These are phyloP conservation scores for Phialophora expanda DNA, from an alignment of 2,329 filamentous ascomycete genomes.

Conservation along the genomic window DNA sequence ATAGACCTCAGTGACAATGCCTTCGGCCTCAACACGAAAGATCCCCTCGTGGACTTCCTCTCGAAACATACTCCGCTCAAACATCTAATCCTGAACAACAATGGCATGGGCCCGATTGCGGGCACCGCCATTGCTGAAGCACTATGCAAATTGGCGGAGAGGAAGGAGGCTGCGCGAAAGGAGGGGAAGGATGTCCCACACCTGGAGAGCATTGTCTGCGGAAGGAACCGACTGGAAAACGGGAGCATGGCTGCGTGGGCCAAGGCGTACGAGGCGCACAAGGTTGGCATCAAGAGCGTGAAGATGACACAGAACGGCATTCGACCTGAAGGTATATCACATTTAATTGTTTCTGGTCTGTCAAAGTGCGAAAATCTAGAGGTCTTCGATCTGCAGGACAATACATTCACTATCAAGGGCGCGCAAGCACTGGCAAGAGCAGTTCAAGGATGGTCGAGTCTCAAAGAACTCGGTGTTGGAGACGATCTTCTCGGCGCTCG, in stretches of 20 bases:
- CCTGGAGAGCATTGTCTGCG: constrained; percentile 96
- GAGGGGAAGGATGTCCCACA: constrained; percentile 74
- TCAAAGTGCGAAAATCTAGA: constrained; percentile 70
- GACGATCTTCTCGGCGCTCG: constrained; percentile 83
- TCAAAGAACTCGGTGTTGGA: constrained; percentile 84
- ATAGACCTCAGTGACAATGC: constrained; percentile 98
- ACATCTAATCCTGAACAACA: constrained; percentile 97
- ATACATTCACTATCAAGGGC: constrained; percentile 87
- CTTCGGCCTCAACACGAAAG: constrained; percentile 93
- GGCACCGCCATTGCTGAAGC: constrained; percentile 89
- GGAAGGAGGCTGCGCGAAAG: constrained; percentile 73
- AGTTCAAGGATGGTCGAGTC: constrained; percentile 72
- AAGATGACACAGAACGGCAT: constrained; percentile 99
- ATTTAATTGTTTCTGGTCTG: constrained; percentile 79
- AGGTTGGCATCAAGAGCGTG: constrained; percentile 75
- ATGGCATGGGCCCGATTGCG: constrained; percentile 89
- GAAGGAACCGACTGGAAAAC: constrained; percentile 92
- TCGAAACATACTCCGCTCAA: constrained; percentile 85
- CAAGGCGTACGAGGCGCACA: constrained; percentile 79
- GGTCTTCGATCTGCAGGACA: constrained; percentile 91
- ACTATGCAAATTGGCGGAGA: constrained; percentile 77
- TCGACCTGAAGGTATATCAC: constrained; percentile 85
- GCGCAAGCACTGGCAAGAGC: constrained; percentile 78
- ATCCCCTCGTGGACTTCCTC: constrained; percentile 89
- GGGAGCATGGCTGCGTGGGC: constrained; percentile 97